Conservation (phyloP, 352 stramenopile genomes). For the Phytophthora litchii region DNA sequence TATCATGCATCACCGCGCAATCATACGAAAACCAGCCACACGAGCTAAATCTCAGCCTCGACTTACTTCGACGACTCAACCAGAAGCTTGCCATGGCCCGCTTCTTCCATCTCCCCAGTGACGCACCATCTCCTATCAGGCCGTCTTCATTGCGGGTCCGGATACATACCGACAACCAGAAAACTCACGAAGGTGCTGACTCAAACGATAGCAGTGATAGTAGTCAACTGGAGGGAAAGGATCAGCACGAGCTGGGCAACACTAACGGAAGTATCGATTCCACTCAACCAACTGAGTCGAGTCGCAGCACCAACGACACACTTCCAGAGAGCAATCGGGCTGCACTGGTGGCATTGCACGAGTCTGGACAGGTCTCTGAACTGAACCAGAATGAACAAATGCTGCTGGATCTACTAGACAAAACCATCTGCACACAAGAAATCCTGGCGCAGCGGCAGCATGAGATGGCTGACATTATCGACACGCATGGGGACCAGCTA, state of each 20-base stretch:
- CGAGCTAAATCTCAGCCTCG: constrained; percentile 49
- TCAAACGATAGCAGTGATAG: constrained; percentile 6
- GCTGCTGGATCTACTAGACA: constrained; percentile 77
- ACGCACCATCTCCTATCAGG: constrained; percentile 1
- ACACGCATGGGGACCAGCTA: constrained; percentile 65
- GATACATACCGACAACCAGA: constrained; percentile 18
- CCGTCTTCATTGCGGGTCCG: constrained; percentile 6
- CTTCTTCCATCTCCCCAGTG: constrained; percentile 32
- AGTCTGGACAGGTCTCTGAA: constrained; percentile 36
- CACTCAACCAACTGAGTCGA: not conserved
- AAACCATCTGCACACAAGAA: constrained; percentile 80
- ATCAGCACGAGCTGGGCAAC: not conserved
- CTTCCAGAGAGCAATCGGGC: constrained; percentile 26
- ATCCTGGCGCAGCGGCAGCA: constrained; percentile 77
- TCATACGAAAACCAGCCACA: constrained; percentile 33
- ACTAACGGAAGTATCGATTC: constrained; percentile 10
- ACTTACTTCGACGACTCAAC: constrained; percentile 55
- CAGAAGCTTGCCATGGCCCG: constrained; percentile 29
- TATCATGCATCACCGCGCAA: constrained; percentile 63
- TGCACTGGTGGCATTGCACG: constrained; percentile 25
- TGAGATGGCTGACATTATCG: constrained; percentile 73
- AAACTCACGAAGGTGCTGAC: constrained; percentile 16
- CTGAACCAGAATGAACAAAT: constrained; percentile 74
- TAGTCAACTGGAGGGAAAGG: not conserved
- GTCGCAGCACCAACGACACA: not conserved